phyloP scores from a whole-genome alignment of 495 filamentous ascomycete genomes.

The Melanomma pulvis-pyrius region DNA sequence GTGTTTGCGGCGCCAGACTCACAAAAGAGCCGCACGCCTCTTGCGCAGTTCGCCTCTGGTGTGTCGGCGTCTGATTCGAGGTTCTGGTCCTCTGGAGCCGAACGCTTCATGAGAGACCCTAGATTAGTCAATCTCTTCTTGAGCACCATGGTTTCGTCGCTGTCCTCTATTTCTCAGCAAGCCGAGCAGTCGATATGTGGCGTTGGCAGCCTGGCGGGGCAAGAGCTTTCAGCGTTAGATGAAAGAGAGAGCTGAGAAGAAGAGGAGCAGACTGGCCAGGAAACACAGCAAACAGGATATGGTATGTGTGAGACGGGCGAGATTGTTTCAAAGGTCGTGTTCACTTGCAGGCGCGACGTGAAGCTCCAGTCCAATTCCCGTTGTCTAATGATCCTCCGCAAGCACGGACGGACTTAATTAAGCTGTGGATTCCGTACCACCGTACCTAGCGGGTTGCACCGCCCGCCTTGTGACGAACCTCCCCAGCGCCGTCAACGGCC shows the following conservation, averaged over 20 bases:
- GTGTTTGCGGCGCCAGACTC: conserved; percentile 68
- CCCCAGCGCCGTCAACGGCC: conserved; percentile 15
- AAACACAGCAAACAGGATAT: too few relatives aligned
- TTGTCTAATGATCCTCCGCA: background rate
- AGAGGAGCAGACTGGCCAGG: too few relatives aligned
- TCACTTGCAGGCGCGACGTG: background rate
- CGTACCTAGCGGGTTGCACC: background rate
- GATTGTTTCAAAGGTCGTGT: background rate
- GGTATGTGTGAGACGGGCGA: background rate
- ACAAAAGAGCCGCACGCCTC: conserved; percentile 74
- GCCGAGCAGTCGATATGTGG: conserved; percentile 3
- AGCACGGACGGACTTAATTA: background rate
- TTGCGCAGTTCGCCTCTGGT: conserved; percentile 61
- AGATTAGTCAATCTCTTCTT: conserved; percentile 34
- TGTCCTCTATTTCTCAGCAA: conserved; percentile 10
- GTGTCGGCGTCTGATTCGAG: conserved; percentile 31
- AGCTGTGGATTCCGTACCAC: background rate
- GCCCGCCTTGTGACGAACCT: conserved; percentile 1
- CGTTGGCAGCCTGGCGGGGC: background rate
- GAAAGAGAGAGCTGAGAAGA: background rate
- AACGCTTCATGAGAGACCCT: conserved; percentile 30
- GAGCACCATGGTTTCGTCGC: conserved; percentile 33
- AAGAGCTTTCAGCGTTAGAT: background rate
- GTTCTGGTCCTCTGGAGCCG: conserved; percentile 23
- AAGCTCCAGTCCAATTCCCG: too few relatives aligned